These are phyloP conservation scores for Clarireedia monteithiana DNA, from an alignment of 2,329 filamentous ascomycete species.

Conservation along the genomic window DNA sequence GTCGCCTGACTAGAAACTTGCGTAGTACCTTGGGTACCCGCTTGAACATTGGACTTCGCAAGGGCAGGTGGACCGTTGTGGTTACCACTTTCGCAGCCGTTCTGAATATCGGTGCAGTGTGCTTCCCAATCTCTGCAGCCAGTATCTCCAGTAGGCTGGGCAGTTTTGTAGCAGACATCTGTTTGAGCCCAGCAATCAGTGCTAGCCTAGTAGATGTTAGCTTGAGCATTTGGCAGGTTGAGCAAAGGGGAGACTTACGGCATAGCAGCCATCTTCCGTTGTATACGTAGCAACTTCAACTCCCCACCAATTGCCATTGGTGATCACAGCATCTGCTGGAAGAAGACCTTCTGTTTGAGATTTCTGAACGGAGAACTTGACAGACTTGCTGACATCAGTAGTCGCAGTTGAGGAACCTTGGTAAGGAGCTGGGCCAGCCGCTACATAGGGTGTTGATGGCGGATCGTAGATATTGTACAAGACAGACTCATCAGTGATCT, in stretches of 20 bases:
- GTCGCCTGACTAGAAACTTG: not conserved
- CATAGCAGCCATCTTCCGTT: constrained; percentile 52
- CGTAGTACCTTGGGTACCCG: not conserved
- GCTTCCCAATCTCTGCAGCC: constrained; percentile 55
- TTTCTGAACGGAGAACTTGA: constrained; percentile 10
- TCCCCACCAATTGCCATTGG: constrained; percentile 68
- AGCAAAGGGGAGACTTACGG: constrained; percentile 23
- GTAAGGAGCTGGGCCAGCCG: constrained; percentile 45
- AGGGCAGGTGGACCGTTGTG: constrained; percentile 38
- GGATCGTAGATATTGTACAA: constrained; percentile 57
- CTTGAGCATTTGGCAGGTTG: not conserved
- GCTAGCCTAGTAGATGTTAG: constrained; percentile 29
- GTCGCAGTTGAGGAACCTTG: constrained; percentile 10
- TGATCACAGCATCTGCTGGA: constrained; percentile 49
- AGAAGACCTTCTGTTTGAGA: constrained; percentile 41
- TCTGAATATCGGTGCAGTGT: constrained; percentile 48
- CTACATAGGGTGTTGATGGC: constrained; percentile 43
- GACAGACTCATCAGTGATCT: constrained; percentile 45
- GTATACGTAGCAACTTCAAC: constrained; percentile 50
- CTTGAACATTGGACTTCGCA: not conserved
- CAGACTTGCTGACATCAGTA: not conserved
- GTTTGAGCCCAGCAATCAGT: constrained; percentile 51
- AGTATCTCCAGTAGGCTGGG: constrained; percentile 49
- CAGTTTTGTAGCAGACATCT: constrained; percentile 48
- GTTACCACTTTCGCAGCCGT: constrained; percentile 35